phyloP scores from a whole-genome alignment of 495 filamentous ascomycete species.

The Halenospora varia region DNA sequence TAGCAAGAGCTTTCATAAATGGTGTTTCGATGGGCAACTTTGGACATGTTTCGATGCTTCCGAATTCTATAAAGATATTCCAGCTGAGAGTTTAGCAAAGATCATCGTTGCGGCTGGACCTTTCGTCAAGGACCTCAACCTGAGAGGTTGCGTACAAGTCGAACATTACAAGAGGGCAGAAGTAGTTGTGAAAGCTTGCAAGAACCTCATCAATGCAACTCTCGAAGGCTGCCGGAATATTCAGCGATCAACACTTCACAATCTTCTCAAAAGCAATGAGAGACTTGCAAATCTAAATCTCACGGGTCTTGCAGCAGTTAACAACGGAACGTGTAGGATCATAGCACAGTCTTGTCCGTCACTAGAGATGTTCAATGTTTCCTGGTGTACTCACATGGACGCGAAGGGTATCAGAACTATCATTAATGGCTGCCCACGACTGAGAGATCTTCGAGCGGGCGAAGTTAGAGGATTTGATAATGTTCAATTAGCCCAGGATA shows the following conservation, averaged over 20 bases:
- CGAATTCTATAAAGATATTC: constrained; percentile 82
- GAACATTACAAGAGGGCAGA: constrained; percentile 74
- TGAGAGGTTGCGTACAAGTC: constrained; percentile 58
- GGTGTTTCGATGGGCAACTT: constrained; percentile 93
- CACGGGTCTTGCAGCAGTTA: constrained; percentile 72
- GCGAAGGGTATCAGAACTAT: constrained; percentile 75
- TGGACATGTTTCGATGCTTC: constrained; percentile 84
- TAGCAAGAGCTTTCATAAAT: constrained; percentile 74
- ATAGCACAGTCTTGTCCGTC: constrained; percentile 79
- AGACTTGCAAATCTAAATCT: constrained; percentile 79
- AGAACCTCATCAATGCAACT: constrained; percentile 81
- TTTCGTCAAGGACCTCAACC: constrained; percentile 86
- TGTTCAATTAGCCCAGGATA: constrained; percentile 57
- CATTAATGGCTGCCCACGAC: constrained; percentile 62
- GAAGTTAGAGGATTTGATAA: constrained; percentile 80
- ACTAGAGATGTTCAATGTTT: constrained; percentile 79
- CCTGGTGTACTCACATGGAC: constrained; percentile 85
- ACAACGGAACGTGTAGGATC: constrained; percentile 81
- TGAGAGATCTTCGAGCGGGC: constrained; percentile 78
- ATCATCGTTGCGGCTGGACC: constrained; percentile 83
- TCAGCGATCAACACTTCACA: constrained; percentile 67
- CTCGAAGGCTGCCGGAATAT: constrained; percentile 89
- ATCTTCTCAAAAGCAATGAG: constrained; percentile 72
- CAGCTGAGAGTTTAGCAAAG: constrained; percentile 75
- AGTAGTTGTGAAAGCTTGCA: constrained; percentile 72